These are phyloP conservation scores for Selenicereus undatus DNA, from an alignment of 148 eudicot genomes.

Conservation along the genomic window DNA sequence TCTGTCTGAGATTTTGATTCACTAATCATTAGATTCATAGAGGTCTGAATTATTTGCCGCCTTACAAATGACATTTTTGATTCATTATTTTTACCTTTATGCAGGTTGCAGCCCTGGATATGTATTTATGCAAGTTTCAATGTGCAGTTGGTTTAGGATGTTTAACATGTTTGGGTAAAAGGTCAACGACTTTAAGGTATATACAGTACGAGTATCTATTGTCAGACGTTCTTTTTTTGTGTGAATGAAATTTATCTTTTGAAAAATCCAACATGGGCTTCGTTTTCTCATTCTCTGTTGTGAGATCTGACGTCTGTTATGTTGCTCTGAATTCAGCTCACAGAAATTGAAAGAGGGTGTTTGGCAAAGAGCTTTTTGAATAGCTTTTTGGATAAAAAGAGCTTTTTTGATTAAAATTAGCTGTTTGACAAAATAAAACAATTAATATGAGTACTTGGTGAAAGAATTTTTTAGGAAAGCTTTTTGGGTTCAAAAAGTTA, in stretches of 20 bases:
- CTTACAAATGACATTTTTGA: conserved; percentile 11
- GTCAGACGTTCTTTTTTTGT: conserved; percentile 12
- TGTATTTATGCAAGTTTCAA: conserved; percentile 26
- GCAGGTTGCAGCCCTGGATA: conserved; percentile 30
- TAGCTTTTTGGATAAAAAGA: no score
- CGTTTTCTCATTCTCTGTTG: conserved; percentile 3
- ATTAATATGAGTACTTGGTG: no score
- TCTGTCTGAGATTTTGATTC: background rate
- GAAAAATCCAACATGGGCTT: conserved; percentile 8
- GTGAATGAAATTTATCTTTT: conserved; percentile 22
- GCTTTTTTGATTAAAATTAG: no score
- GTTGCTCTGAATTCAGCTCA: conserved; percentile 13
- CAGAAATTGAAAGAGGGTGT: background rate
- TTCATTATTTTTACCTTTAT: background rate
- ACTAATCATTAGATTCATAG: background rate
- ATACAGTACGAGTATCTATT: conserved; percentile 31
- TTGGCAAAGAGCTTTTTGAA: no score
- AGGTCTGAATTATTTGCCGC: background rate
- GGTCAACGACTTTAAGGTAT: conserved; percentile 22
- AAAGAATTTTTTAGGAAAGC: no score
- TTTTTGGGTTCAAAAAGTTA: no score
- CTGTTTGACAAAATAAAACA: no score
- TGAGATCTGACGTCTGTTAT: background rate
- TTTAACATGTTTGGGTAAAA: conserved; percentile 23
- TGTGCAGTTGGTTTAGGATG: conserved; percentile 29